Percentiles rank a stretch among this genome's conserved stretches.
phyloP scores from a whole-genome alignment of 805 yeast genomes.

The Wickerhamomyces pijperi region DNA sequence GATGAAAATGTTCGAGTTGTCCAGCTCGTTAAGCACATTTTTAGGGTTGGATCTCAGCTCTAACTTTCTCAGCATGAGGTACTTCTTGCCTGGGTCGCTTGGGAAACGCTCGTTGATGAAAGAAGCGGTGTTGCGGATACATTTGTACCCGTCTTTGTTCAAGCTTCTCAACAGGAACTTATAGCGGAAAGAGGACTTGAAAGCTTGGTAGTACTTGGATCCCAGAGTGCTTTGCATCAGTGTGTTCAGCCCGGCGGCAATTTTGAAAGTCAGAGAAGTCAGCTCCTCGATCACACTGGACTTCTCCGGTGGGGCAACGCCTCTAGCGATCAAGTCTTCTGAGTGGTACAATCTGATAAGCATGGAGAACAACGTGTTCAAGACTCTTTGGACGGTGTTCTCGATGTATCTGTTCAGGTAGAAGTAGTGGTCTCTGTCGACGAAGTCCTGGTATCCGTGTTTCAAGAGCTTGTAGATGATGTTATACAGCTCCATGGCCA shows the following conservation, averaged over 20 bases:
- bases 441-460: conserved; percentile 5
- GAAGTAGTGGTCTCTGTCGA: conserved; percentile 10
- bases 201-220: conserved; percentile 13
- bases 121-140: conserved; percentile 13
- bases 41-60: conserved; percentile 9
- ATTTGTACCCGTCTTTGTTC: conserved; percentile 15
- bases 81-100: conserved; percentile 10
- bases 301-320: conserved; percentile 4
- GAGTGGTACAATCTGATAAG: conserved; percentile 14
- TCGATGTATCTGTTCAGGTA: conserved; percentile 11
- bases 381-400: conserved; percentile 11
- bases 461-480: conserved; percentile 8
- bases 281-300: background rate
- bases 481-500: conserved; percentile 9
- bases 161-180: conserved; percentile 15
- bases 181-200: conserved; percentile 14
- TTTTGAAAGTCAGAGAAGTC: conserved; percentile 2
- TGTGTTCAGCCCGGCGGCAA: conserved; percentile 10
- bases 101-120: conserved; percentile 12
- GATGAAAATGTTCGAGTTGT: conserved; percentile 10
- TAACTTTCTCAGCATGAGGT: conserved; percentile 7
- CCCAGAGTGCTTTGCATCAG: conserved; percentile 16
- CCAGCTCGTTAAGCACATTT: conserved; percentile 9
- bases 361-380: conserved; percentile 8
- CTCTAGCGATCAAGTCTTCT: conserved; percentile 10